These are phyloP conservation scores for Brassica nigra DNA, from an alignment of 345 rosid species.

Conservation along the genomic window DNA sequence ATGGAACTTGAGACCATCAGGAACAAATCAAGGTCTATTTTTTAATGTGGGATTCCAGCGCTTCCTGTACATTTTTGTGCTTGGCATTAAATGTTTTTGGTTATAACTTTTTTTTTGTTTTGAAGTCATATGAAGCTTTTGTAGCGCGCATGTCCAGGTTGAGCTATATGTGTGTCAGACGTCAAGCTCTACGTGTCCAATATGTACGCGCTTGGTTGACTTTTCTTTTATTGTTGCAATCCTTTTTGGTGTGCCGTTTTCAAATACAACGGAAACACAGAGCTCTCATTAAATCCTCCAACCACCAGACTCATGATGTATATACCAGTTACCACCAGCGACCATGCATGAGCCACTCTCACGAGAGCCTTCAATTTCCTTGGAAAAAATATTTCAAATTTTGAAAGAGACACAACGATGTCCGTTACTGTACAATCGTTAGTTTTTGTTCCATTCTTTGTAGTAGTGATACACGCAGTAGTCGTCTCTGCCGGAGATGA, in stretches of 20 bases:
- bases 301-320: background rate
- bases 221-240: background rate
- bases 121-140: background rate
- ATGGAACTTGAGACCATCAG: background rate
- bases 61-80: background rate
- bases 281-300: background rate
- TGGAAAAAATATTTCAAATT: background rate
- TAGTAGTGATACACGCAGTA: background rate
- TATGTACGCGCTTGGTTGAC: background rate
- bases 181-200: background rate
- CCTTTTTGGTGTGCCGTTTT: background rate
- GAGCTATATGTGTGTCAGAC: background rate
- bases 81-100: background rate
- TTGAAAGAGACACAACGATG: background rate
- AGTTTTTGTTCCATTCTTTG: background rate
- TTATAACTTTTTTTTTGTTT: background rate
- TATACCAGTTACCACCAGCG: background rate
- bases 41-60: background rate
- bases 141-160: background rate
- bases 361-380: background rate
- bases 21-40: background rate
- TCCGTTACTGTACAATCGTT: background rate
- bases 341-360: constrained; percentile 18
- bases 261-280: background rate
- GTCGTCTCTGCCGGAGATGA: constrained; percentile 1